phyloP scores from a whole-genome alignment of 2,329 filamentous ascomycete genomes.

The Apiospora sp. region DNA sequence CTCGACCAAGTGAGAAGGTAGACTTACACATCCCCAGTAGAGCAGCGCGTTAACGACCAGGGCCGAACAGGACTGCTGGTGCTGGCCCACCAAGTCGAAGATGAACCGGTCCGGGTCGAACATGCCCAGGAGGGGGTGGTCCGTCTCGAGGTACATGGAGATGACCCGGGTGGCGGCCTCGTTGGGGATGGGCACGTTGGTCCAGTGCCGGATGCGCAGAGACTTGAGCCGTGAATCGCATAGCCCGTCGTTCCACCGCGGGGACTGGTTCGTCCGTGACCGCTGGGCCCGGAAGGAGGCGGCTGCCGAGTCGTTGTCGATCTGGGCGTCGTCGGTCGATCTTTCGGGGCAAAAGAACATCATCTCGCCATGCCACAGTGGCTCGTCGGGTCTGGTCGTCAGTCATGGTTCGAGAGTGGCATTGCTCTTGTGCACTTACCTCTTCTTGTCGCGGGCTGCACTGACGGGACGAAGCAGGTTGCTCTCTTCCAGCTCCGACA shows the following conservation, averaged over 20 bases:
- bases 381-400: neutral
- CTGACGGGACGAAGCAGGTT: slow-evolving; percentile 18
- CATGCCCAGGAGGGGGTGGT: slow-evolving; percentile 47
- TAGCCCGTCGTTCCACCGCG: neutral
- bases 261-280: neutral
- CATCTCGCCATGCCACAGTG: neutral
- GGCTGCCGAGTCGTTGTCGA: slow-evolving; percentile 4
- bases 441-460: neutral
- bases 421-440: neutral
- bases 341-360: neutral
- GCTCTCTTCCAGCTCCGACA: slow-evolving; percentile 8
- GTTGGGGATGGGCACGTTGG: slow-evolving; percentile 40
- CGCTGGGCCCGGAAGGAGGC: neutral
- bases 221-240: slow-evolving; percentile 40
- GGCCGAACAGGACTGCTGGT: slow-evolving; percentile 40
- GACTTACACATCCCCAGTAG: slow-evolving; percentile 42
- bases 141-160: slow-evolving; percentile 47
- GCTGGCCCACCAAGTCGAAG: slow-evolving; percentile 39
- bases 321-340: neutral
- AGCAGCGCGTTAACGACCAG: slow-evolving; percentile 47
- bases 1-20: too few relatives aligned
- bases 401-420: neutral
- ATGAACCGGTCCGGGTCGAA: slow-evolving; percentile 47
- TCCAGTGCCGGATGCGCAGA: slow-evolving; percentile 45
- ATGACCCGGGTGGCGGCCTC: slow-evolving; percentile 41